Percentiles rank a stretch among this genome's conserved stretches.
Evolutionary conservation across 2,329 filamentous ascomycete species (phyloP).

Genomic region (Alternaria novae-zelandiae): DNA sequence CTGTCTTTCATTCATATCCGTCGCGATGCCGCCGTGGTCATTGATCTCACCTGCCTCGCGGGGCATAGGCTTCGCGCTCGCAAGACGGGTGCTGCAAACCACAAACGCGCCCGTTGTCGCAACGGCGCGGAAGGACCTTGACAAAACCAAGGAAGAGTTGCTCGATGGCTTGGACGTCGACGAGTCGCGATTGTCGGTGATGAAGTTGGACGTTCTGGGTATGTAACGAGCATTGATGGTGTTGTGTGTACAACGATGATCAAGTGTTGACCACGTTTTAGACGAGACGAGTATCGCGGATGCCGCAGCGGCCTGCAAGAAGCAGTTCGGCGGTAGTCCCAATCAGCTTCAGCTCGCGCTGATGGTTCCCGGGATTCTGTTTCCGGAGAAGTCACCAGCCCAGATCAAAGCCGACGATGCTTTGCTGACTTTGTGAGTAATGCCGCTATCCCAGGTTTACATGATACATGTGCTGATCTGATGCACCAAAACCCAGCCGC

Average conservation of each 20-base stretch:
- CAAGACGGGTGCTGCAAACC: slow-evolving; percentile 63
- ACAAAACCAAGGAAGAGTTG: slow-evolving; percentile 57
- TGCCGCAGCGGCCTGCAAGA: slow-evolving; percentile 61
- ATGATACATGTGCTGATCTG: neutral
- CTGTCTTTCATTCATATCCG: neutral
- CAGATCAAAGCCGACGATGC: slow-evolving; percentile 69
- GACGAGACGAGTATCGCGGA: slow-evolving; percentile 68
- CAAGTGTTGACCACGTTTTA: slow-evolving; percentile 27
- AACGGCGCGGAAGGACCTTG: slow-evolving; percentile 63
- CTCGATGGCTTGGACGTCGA: slow-evolving; percentile 58
- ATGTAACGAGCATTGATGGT: slow-evolving; percentile 15
- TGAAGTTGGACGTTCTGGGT: slow-evolving; percentile 66
- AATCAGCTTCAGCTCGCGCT: slow-evolving; percentile 72
- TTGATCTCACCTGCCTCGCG: slow-evolving; percentile 66
- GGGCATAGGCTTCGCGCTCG: slow-evolving; percentile 68
- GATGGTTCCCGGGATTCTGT: slow-evolving; percentile 73
- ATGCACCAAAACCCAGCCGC: slow-evolving; percentile 34
- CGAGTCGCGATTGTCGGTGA: slow-evolving; percentile 57
- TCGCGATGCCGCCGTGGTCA: slow-evolving; percentile 55
- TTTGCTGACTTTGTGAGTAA: slow-evolving; percentile 64
- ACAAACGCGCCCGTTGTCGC: slow-evolving; percentile 66
- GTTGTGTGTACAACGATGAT: neutral
- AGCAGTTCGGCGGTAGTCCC: slow-evolving; percentile 57
- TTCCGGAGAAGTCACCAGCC: slow-evolving; percentile 72
- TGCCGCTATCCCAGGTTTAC: neutral